Evolutionary conservation across 2,329 filamentous ascomycete genomes (phyloP).

Genomic region (Sporothrix inflata): DNA sequence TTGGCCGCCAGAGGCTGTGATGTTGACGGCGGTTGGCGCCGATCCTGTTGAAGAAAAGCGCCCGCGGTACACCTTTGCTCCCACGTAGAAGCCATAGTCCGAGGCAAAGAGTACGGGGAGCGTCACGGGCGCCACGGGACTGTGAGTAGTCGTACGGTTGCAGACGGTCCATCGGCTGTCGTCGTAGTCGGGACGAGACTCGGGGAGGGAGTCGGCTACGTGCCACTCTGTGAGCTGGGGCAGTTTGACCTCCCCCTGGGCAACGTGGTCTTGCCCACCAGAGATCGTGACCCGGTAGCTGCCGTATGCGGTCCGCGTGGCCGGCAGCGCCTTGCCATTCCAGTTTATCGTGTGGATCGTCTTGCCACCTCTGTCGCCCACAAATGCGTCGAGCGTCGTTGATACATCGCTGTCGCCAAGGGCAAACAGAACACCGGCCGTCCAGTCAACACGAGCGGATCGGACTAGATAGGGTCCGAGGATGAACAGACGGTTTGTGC

Average conservation of each 20-base stretch:
- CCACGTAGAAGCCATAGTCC: constrained; percentile 72
- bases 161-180: constrained; percentile 69
- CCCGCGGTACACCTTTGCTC: constrained; percentile 67
- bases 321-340: constrained; percentile 55
- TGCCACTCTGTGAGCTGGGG: constrained; percentile 53
- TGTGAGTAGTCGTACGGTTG: constrained; percentile 61
- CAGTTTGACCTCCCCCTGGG: constrained; percentile 41
- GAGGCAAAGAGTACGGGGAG: constrained; percentile 68
- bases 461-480: constrained; percentile 49
- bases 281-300: constrained; percentile 58
- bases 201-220: constrained; percentile 68
- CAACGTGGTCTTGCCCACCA: constrained; percentile 49
- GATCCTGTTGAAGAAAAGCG: constrained; percentile 56
- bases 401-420: constrained; percentile 30
- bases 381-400: constrained; percentile 56
- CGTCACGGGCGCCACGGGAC: constrained; percentile 56
- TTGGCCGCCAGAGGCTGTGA: constrained; percentile 64
- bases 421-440: constrained; percentile 40
- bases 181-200: constrained; percentile 65
- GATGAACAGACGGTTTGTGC: constrained; percentile 56
- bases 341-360: constrained; percentile 59
- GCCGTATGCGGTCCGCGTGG: constrained; percentile 46
- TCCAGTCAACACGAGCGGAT: constrained; percentile 23
- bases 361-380: constrained; percentile 43
- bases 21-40: constrained; percentile 48